phyloP scores from a whole-genome alignment of 202 grass and related monocot species.

The Hordeum pubiflorum region DNA sequence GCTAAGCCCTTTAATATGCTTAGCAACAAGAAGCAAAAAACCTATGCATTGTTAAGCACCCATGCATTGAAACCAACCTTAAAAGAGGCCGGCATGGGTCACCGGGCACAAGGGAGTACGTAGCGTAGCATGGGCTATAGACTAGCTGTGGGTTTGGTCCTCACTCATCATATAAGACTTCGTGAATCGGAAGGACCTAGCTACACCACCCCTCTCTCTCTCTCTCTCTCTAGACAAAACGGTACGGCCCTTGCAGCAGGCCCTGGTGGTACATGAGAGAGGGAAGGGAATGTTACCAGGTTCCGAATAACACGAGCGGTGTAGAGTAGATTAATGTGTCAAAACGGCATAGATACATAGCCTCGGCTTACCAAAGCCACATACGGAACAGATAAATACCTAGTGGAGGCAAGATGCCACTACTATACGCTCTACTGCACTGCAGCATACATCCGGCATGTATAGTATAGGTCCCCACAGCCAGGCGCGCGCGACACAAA shows the following conservation, averaged over 20 bases:
- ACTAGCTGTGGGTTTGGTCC: slow-evolving; percentile 2
- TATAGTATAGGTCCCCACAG: neutral
- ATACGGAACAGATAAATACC: neutral
- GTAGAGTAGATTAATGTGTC: neutral
- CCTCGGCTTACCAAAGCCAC: neutral
- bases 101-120: neutral
- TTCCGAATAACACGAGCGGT: neutral
- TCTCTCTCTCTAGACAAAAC: neutral
- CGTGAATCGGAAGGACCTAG: too few species aligned
- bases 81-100: too few species aligned
- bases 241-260: neutral
- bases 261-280: neutral
- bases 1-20: too few species aligned
- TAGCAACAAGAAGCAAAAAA: too few species aligned
- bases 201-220: neutral
- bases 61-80: too few species aligned
- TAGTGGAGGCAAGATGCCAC: neutral
- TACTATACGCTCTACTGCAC: neutral
- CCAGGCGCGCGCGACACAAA: neutral
- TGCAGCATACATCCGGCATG: neutral
- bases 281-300: neutral
- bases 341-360: neutral
- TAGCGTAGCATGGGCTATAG: neutral
- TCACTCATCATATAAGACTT: neutral
- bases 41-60: too few species aligned